Base-by-base conservation (phyloP, 1,139 yeast species). In the Candida glucosophila region DNA sequence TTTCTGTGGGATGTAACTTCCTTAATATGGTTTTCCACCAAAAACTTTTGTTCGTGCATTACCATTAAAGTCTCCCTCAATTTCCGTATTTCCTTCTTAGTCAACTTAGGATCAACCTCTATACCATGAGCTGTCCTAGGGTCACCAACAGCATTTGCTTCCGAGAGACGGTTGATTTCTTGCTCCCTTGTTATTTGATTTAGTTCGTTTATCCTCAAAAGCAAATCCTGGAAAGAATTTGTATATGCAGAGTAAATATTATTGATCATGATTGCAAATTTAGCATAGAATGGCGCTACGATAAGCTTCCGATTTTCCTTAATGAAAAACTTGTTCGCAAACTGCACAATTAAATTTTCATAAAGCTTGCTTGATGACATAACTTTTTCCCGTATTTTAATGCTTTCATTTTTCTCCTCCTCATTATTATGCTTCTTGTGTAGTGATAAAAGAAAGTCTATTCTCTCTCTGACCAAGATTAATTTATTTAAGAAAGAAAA, bases 31-130 rank as follows among this genome's bases (percentile, higher is more conserved):
- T 69, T 66, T 30, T 73, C 72, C 3, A 88, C 76, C 34, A 88
- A 52, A 40, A 72, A 85, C 42, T 66, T 65, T 43, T 88, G 97
- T 44, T 88, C 96, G 36, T 79, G 79, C 52, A 85, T 58, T 9
- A 88, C 95, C 78, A 86, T 80, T 30, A 88, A 52, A 38, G 80
- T 79, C 39, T 85, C 92, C 29, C 92, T 60, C 19, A 69, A 53
- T 30, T 65, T 67, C 28, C 82, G 58, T 4, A 80, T 71, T 37
- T 76, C 72, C 25, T 55, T 55, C 39, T 67, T 65, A 2, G 68
- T 57, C 7, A 70, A 37, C n/a, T 15, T 19, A 3, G 26, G 19
- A 10, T 14, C 8, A 7, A 6, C 12, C 7, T 5, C 12, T 7
- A n/a, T n/a, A n/a, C 4, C 12, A 22, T 19, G 11, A 19, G 14